Base-by-base conservation (phyloP, 768 basidiomycete genomes). In the Leucocoprinus birnbaumii region DNA sequence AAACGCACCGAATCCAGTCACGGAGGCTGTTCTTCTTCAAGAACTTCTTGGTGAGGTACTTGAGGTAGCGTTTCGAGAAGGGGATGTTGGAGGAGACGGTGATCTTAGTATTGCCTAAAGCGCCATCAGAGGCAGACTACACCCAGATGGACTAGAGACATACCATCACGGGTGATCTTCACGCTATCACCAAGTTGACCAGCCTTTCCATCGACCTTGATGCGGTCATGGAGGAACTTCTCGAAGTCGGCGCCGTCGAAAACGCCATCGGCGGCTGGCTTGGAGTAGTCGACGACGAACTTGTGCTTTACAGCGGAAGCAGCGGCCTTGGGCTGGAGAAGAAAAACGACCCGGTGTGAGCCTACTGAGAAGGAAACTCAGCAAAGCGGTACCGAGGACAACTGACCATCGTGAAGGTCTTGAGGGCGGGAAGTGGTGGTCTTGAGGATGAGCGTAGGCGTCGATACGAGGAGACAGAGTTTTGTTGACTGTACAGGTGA, bases 41-140 rank as follows among this genome's bases (percentile, higher is more conserved):
- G 83, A 93, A 95, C 80, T 96, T 96, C 83, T 98, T 98, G 59
- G 96, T 98, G 58, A 98, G 80, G 77, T 98, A 99, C 76, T 98
- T 98, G 70, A 98, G 86, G 74, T 97, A 98, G 55, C 92, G 84
- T 78, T 98, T 98, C 48, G 96, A 98, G 76, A 98, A 89, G 54
- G 92, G 86, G 69, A 96, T 86, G 66, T 77, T 86, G 51, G 94
- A 87, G 49, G 87, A 85, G 62, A 98, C 84, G 53, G 85, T 88
- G 71, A 98, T 81, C 76, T 87, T 92, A 67, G 78, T 86, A 72
- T 83, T 84, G 59, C 85, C 89, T 91, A 59, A 19, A 55, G 51
- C 34, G 34, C 46, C 8, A 31, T 49, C n/a, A 61, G 46, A 24
- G 21, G 22, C 16, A 13, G 45, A n/a, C n/a, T n/a, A n/a, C n/a